phyloP scores from a whole-genome alignment of 352 stramenopile species.

The Vaucheria bursata region DNA sequence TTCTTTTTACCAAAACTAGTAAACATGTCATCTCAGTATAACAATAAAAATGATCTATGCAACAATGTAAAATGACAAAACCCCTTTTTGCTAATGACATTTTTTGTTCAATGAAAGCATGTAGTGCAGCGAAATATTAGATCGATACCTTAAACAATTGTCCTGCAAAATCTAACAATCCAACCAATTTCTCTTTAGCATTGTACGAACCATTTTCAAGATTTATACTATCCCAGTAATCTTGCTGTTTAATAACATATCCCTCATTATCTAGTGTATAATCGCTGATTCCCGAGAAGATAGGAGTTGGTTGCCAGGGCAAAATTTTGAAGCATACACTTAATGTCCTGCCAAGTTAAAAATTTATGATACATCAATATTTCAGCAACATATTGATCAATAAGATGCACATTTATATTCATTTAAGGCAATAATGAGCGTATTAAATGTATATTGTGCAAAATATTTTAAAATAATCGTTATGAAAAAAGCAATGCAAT shows the following conservation, averaged over 20 bases:
- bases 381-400: too few relatives aligned
- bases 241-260: conserved; percentile 56
- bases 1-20: neutral
- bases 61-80: neutral
- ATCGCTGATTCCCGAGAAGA: conserved; percentile 63
- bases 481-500: too few relatives aligned
- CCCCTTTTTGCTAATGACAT: neutral
- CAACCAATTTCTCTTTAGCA: conserved; percentile 53
- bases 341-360: conserved; percentile 22
- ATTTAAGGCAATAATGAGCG: too few relatives aligned
- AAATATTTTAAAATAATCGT: too few relatives aligned
- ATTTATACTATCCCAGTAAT: conserved; percentile 73
- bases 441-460: too few relatives aligned
- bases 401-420: too few relatives aligned
- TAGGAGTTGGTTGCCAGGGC: conserved; percentile 60
- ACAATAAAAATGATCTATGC: neutral
- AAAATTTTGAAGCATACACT: conserved; percentile 52
- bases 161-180: conserved; percentile 59
- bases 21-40: neutral
- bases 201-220: conserved; percentile 54
- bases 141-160: conserved; percentile 54
- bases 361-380: too few relatives aligned
- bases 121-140: conserved; percentile 3
- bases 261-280: conserved; percentile 50
- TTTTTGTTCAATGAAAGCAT: neutral